phyloP scores from a whole-genome alignment of 805 yeast species.

The Candida nonsorbophila region DNA sequence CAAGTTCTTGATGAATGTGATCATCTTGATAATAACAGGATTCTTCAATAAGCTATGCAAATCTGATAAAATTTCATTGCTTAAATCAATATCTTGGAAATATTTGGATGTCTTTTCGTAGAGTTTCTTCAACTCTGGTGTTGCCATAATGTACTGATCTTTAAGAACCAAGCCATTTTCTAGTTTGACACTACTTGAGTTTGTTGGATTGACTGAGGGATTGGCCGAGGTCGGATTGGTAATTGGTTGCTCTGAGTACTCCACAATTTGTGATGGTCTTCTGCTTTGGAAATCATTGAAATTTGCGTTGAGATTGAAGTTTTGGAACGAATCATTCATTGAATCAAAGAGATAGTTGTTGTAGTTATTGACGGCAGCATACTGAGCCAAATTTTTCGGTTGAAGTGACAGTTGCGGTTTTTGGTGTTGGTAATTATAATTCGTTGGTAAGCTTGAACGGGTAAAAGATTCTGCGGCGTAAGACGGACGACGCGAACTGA shows the following conservation, averaged over 20 bases:
- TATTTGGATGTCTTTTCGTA: constrained; percentile 48
- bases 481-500: constrained; percentile 66
- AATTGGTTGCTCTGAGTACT: constrained; percentile 8
- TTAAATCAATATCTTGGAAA: constrained; percentile 36
- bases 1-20: constrained; percentile 33
- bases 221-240: too few species aligned
- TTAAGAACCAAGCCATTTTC: constrained; percentile 62
- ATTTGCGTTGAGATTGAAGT: constrained; percentile 23
- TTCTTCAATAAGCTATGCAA: constrained; percentile 20
- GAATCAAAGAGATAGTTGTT: constrained; percentile 14
- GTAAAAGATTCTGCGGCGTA: constrained; percentile 65
- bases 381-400: constrained; percentile 8
- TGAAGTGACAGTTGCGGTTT: not conserved
- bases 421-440: not conserved
- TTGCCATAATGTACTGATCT: constrained; percentile 53
- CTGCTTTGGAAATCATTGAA: constrained; percentile 36
- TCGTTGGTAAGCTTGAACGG: constrained; percentile 14
- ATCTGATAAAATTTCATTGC: constrained; percentile 19
- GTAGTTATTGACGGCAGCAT: constrained; percentile 11
- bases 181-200: constrained; percentile 27
- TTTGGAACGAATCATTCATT: constrained; percentile 24
- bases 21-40: constrained; percentile 24
- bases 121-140: constrained; percentile 47
- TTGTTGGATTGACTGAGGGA: constrained; percentile 1
- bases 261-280: constrained; percentile 39